Percentiles rank a stretch among this genome's conserved stretches.
Evolutionary conservation across 495 filamentous ascomycete genomes (phyloP).

Genomic region (Lichenothelia convexa): DNA sequence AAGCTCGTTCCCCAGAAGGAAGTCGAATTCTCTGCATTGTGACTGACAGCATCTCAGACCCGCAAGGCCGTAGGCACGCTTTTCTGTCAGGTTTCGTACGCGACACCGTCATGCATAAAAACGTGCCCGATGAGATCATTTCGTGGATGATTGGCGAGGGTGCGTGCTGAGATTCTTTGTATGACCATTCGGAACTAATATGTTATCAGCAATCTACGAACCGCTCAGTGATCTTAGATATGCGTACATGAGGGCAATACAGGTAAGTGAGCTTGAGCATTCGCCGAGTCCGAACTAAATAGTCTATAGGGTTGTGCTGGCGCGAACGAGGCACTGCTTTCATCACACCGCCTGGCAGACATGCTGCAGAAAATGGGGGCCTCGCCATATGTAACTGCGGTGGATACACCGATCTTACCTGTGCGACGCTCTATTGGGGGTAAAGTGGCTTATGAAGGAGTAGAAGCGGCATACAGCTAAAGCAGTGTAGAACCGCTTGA

Average conservation of each 20-base stretch:
- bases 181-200: too few species aligned
- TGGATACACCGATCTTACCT: too few species aligned
- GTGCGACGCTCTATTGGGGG: too few species aligned
- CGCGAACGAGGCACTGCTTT: too few species aligned
- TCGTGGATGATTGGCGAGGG: constrained; percentile 55
- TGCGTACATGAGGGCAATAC: constrained; percentile 42
- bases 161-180: constrained; percentile 17
- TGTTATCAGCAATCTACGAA: constrained; percentile 36
- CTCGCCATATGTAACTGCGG: too few species aligned
- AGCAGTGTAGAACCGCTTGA: too few species aligned
- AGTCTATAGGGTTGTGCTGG: too few species aligned
- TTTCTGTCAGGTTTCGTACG: constrained; percentile 52
- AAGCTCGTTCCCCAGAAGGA: constrained; percentile 8
- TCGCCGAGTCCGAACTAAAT: too few species aligned
- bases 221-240: constrained; percentile 39
- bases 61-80: constrained; percentile 36
- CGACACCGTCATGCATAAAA: constrained; percentile 31
- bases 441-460: too few species aligned
- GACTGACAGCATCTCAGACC: constrained; percentile 22
- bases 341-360: too few species aligned
- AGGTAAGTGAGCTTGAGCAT: constrained; percentile 18
- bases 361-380: too few species aligned
- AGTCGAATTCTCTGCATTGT: constrained; percentile 3
- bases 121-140: constrained; percentile 51
- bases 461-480: too few species aligned